Conservation (phyloP, 805 yeast genomes). For the Metschnikowia vanudenii region DNA sequence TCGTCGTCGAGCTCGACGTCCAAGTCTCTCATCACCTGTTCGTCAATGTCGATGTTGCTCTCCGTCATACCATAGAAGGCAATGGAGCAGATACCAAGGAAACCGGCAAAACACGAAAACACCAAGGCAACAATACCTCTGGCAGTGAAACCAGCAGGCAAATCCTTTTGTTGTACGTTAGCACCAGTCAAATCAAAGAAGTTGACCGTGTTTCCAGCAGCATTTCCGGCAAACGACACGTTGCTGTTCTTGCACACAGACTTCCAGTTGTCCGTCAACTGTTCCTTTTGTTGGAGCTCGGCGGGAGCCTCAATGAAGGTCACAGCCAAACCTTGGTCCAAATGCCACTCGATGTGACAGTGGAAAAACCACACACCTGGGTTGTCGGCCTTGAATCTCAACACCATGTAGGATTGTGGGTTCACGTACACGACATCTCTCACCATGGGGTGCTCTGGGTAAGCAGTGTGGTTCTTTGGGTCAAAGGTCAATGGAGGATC, state of each 20-base stretch:
- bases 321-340: slow-evolving; percentile 88
- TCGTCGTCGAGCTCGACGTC: slow-evolving; percentile 43
- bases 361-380: slow-evolving; percentile 99
- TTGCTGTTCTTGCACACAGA: slow-evolving; percentile 59
- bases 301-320: slow-evolving; percentile 81
- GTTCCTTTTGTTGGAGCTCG: slow-evolving; percentile 50
- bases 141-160: slow-evolving; percentile 92
- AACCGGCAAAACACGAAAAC: slow-evolving; percentile 83
- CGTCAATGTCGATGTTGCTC: slow-evolving; percentile 59
- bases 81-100: slow-evolving; percentile 76
- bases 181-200: slow-evolving; percentile 71
- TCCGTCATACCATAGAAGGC: slow-evolving; percentile 86
- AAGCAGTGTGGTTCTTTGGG: slow-evolving; percentile 40
- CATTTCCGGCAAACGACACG: slow-evolving; percentile 68
- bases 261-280: slow-evolving; percentile 59
- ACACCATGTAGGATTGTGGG: slow-evolving; percentile 81
- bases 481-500: slow-evolving; percentile 59
- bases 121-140: slow-evolving; percentile 93
- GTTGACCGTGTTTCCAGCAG: slow-evolving; percentile 74
- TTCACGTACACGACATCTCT: slow-evolving; percentile 80
- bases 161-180: slow-evolving; percentile 59
- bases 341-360: slow-evolving; percentile 98
- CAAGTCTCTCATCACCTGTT: slow-evolving; percentile 56
- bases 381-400: slow-evolving; percentile 87
- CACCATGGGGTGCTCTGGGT: slow-evolving; percentile 74